phyloP scores from a whole-genome alignment of 2,329 filamentous ascomycete genomes.

The Cercospora sp. region DNA sequence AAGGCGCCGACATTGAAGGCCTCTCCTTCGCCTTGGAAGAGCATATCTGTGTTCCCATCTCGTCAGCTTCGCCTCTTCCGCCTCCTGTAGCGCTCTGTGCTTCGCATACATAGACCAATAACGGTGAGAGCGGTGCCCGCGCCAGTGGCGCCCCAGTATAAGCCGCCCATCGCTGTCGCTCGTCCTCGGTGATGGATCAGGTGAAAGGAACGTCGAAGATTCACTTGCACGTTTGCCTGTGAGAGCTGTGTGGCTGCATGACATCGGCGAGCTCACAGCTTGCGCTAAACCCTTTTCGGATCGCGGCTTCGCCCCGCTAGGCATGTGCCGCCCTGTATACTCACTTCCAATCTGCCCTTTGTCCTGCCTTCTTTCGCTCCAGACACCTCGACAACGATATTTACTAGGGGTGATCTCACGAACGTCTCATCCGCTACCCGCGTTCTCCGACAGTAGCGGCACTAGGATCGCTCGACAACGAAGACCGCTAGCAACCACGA shows the following conservation, averaged over 20 bases:
- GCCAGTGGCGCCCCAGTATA: slow-evolving; percentile 41
- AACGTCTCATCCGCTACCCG: neutral
- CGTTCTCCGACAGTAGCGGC: neutral
- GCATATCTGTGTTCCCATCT: slow-evolving; percentile 70
- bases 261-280: slow-evolving; percentile 21
- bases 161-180: slow-evolving; percentile 34
- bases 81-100: slow-evolving; percentile 1
- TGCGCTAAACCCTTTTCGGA: slow-evolving; percentile 13
- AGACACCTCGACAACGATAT: slow-evolving; percentile 8
- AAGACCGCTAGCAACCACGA: neutral
- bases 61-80: slow-evolving; percentile 30
- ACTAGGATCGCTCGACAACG: neutral
- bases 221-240: slow-evolving; percentile 10
- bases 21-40: slow-evolving; percentile 95
- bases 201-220: slow-evolving; percentile 16
- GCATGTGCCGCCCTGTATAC: neutral
- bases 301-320: slow-evolving; percentile 2
- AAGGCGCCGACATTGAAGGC: slow-evolving; percentile 96
- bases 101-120: slow-evolving; percentile 42
- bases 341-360: neutral
- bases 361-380: neutral
- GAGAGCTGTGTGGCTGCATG: slow-evolving; percentile 18
- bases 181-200: slow-evolving; percentile 6
- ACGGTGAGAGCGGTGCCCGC: slow-evolving; percentile 38
- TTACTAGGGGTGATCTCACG: neutral